Percentiles rank a stretch among this genome's conserved stretches.
Conservation (phyloP, 805 yeast species). For the Grigorovia jiainica region DNA sequence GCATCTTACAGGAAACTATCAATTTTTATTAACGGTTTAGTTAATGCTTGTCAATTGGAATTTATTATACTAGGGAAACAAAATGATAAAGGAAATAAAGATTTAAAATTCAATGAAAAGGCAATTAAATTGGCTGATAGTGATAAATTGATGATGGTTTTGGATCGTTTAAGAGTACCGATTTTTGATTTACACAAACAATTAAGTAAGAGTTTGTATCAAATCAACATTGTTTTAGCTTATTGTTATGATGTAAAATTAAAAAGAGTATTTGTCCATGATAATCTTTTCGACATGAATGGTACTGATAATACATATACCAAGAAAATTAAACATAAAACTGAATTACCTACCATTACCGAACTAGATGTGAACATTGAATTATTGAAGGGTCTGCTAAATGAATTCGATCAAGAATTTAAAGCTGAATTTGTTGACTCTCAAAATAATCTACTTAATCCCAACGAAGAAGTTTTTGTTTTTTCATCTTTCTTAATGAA, state of each 20-base stretch:
- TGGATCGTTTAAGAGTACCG: conserved; percentile 26
- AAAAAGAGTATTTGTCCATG: conserved; percentile 11
- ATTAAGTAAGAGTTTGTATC: conserved; percentile 28
- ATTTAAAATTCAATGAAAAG: conserved; percentile 18
- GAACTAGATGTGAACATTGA: conserved; percentile 21
- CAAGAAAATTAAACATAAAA: no score
- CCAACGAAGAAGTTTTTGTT: conserved; percentile 42
- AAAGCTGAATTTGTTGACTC: conserved; percentile 24
- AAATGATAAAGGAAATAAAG: conserved; percentile 11
- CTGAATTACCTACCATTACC: conserved; percentile 16
- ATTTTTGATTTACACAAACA: conserved; percentile 28
- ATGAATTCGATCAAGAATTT: conserved; percentile 28
- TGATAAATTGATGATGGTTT: conserved; percentile 23
- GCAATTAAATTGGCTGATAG: conserved; percentile 33
- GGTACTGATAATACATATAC: conserved; percentile 6
- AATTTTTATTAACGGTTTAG: conserved; percentile 32
- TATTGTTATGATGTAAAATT: conserved; percentile 34
- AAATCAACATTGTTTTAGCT: conserved; percentile 29
- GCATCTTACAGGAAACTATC: conserved; percentile 27
- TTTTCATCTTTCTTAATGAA: conserved; percentile 42
- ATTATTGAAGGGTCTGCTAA: conserved; percentile 24
- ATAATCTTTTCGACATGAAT: conserved; percentile 12
- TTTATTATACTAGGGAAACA: conserved; percentile 28
- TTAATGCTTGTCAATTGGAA: conserved; percentile 41
- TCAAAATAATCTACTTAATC: conserved; percentile 29